Percentiles rank a stretch among this genome's conserved stretches.
phyloP scores from a whole-genome alignment of 2,329 filamentous ascomycete genomes.

The Ceratocystis smalleyi region DNA sequence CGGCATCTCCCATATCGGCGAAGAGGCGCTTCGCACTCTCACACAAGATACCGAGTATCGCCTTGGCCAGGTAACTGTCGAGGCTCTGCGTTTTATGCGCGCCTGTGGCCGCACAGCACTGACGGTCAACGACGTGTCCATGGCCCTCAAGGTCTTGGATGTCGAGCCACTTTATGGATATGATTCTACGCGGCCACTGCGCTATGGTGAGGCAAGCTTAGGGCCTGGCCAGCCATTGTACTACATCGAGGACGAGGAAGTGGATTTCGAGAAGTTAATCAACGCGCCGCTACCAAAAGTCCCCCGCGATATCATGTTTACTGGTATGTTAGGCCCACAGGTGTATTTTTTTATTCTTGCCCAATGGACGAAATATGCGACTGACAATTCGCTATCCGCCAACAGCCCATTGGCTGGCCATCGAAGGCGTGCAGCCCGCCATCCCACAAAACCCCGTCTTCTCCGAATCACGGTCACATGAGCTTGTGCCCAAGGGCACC shows the following conservation, averaged over 20 bases:
- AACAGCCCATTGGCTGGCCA: slow-evolving; percentile 85
- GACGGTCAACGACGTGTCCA: slow-evolving; percentile 75
- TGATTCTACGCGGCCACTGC: slow-evolving; percentile 73
- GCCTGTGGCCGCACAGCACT: slow-evolving; percentile 73
- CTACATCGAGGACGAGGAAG: slow-evolving; percentile 95
- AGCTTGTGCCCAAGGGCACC: slow-evolving; percentile 77
- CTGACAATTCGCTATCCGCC: slow-evolving; percentile 15
- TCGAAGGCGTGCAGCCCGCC: slow-evolving; percentile 91
- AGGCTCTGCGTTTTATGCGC: slow-evolving; percentile 92
- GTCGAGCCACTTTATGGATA: slow-evolving; percentile 95
- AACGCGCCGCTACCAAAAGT: slow-evolving; percentile 92
- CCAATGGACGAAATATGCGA: neutral
- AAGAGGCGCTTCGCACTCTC: slow-evolving; percentile 75
- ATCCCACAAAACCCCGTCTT: slow-evolving; percentile 93
- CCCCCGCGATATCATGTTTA: slow-evolving; percentile 81
- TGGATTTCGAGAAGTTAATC: slow-evolving; percentile 97
- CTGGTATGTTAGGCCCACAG: slow-evolving; percentile 39
- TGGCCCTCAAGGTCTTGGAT: slow-evolving; percentile 72
- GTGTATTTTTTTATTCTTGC: too few relatives aligned
- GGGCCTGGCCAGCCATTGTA: slow-evolving; percentile 89
- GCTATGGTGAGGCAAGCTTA: slow-evolving; percentile 85
- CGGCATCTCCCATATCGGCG: slow-evolving; percentile 63
- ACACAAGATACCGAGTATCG: slow-evolving; percentile 93
- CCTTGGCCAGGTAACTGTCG: slow-evolving; percentile 80
- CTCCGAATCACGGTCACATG: slow-evolving; percentile 66